Conservation (phyloP, 2,329 filamentous ascomycete genomes). For the Colletotrichum musae region DNA sequence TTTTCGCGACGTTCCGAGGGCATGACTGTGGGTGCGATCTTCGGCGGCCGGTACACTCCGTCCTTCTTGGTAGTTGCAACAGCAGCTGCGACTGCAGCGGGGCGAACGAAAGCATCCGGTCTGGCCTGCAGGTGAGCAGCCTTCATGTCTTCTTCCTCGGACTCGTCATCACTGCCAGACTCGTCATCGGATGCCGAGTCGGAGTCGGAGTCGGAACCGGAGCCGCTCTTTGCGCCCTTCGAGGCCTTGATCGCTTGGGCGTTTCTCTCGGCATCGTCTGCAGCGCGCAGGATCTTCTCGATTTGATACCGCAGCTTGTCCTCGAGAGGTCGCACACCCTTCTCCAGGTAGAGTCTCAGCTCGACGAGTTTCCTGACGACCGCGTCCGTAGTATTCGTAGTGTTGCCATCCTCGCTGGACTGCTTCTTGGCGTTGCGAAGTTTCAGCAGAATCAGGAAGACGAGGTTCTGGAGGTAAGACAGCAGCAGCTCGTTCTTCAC, state of each 20-base stretch:
- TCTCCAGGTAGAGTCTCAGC: constrained; percentile 92
- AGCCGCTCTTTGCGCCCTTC: constrained; percentile 49
- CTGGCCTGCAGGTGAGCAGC: constrained; percentile 42
- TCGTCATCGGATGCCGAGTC: constrained; percentile 53
- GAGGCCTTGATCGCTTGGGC: constrained; percentile 54
- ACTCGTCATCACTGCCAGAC: constrained; percentile 51
- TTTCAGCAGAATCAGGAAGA: constrained; percentile 88
- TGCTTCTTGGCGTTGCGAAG: constrained; percentile 70
- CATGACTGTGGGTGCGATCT: constrained; percentile 89
- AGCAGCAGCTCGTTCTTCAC: constrained; percentile 98
- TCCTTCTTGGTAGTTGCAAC: constrained; percentile 55
- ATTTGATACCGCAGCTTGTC: constrained; percentile 94
- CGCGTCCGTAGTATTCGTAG: constrained; percentile 69
- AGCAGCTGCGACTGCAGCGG: constrained; percentile 48
- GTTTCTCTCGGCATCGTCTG: constrained; percentile 77
- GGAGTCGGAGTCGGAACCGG: constrained; percentile 49
- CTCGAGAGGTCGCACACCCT: constrained; percentile 91
- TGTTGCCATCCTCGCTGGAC: constrained; percentile 47
- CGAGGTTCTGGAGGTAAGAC: constrained; percentile 94
- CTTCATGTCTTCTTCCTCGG: constrained; percentile 49
- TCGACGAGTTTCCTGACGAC: constrained; percentile 91
- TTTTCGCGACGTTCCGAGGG: constrained; percentile 77
- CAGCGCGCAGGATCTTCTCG: constrained; percentile 91
- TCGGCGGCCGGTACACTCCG: constrained; percentile 90
- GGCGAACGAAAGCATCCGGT: constrained; percentile 55